These are phyloP conservation scores for Beauveria australis DNA, from an alignment of 2,329 filamentous ascomycete species.

Conservation along the genomic window DNA sequence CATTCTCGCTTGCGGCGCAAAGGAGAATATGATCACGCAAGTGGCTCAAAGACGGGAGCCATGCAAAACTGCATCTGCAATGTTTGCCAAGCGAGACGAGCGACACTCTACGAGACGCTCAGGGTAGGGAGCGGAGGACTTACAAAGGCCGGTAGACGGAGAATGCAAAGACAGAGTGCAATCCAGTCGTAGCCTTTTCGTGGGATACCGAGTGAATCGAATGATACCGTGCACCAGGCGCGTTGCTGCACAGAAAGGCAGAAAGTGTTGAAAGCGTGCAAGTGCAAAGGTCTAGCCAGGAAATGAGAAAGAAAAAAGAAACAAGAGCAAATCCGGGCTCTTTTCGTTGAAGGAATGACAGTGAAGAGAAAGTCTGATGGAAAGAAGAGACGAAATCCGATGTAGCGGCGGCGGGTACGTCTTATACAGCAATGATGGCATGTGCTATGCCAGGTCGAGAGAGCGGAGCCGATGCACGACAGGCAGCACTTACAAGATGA, in stretches of 20 bases:
- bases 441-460: conserved; percentile 7
- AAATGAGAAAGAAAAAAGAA: conserved; percentile 18
- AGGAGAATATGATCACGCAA: not conserved
- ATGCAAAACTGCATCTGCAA: not conserved
- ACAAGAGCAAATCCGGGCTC: not conserved
- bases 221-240: conserved; percentile 18
- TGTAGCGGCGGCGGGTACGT: conserved; percentile 1
- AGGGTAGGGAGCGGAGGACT: not conserved
- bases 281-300: conserved; percentile 29
- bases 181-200: conserved; percentile 5
- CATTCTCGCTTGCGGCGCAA: not conserved
- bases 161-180: not conserved
- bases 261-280: conserved; percentile 2
- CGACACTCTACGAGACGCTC: not conserved
- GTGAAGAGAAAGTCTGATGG: conserved; percentile 9
- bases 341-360: conserved; percentile 6
- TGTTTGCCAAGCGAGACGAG: not conserved
- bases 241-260: conserved; percentile 15
- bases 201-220: conserved; percentile 10
- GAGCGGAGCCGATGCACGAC: not conserved
- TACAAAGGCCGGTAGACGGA: not conserved
- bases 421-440: conserved; percentile 10
- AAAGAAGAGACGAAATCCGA: not conserved
- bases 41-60: not conserved
- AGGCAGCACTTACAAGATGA: not conserved